Conservation (phyloP, 108 stramenopile genomes). For the Cyclotella sp. region DNA sequence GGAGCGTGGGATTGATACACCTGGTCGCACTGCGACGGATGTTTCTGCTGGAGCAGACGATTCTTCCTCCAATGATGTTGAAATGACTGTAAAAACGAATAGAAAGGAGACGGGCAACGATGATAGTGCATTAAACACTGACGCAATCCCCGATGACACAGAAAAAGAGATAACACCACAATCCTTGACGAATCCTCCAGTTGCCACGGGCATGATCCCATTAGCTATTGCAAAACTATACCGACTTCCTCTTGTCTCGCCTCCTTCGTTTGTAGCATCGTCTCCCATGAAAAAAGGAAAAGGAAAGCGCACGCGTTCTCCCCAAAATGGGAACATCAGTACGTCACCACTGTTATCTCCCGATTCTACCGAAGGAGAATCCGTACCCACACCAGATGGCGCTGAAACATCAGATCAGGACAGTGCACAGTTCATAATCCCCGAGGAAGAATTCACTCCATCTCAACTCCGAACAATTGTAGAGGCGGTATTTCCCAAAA, state of each 20-base stretch:
- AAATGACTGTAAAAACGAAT: slow-evolving; percentile 28
- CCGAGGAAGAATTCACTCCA: slow-evolving; percentile 40
- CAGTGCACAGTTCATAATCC: slow-evolving; percentile 25
- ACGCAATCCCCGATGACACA: background rate
- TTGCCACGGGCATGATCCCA: slow-evolving; percentile 37
- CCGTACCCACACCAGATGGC: slow-evolving; percentile 8
- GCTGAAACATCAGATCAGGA: slow-evolving; percentile 10
- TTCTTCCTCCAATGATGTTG: slow-evolving; percentile 26
- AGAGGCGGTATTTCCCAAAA: slow-evolving; percentile 42
- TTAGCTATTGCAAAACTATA: slow-evolving; percentile 50
- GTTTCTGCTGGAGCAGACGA: slow-evolving; percentile 4
- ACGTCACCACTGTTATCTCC: slow-evolving; percentile 42
- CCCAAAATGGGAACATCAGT: slow-evolving; percentile 32
- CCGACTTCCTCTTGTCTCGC: slow-evolving; percentile 30
- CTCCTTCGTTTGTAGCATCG: slow-evolving; percentile 20
- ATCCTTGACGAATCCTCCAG: background rate
- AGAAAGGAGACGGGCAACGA: background rate
- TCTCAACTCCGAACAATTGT: slow-evolving; percentile 35
- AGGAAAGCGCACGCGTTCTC: background rate
- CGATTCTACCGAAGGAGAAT: slow-evolving; percentile 13
- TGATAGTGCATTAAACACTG: background rate
- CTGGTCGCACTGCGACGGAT: background rate
- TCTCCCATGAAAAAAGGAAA: slow-evolving; percentile 10
- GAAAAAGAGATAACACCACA: too few relatives aligned
- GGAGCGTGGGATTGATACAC: slow-evolving; percentile 3